phyloP scores from a whole-genome alignment of 352 stramenopile genomes.

The Halophytophthora batemanensis region DNA sequence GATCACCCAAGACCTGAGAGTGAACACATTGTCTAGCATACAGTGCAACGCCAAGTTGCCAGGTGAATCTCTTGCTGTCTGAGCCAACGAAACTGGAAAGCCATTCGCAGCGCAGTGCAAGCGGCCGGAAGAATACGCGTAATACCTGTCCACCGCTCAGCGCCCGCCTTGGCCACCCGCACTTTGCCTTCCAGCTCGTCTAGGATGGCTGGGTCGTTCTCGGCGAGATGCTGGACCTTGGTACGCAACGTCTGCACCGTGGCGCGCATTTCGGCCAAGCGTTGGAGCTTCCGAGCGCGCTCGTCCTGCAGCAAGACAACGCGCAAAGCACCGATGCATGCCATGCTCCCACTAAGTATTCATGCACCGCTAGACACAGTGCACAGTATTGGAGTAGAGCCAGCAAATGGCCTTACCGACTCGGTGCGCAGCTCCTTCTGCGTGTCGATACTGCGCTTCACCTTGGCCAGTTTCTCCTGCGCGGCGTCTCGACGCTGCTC shows the following conservation, averaged over 20 bases:
- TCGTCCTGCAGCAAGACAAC: slow-evolving; percentile 51
- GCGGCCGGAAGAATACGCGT: too few species aligned
- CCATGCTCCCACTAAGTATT: too few species aligned
- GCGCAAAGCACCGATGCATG: too few species aligned
- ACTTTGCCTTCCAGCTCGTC: slow-evolving; percentile 61
- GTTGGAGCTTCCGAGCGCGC: slow-evolving; percentile 55
- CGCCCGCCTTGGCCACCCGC: slow-evolving; percentile 61
- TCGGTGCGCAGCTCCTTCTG: slow-evolving; percentile 51
- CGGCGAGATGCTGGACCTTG: slow-evolving; percentile 61
- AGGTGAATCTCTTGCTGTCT: slow-evolving; percentile 1
- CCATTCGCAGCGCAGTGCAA: not conserved
- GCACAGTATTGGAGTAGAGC: not conserved
- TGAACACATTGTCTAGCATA: slow-evolving; percentile 73
- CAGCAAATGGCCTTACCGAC: slow-evolving; percentile 35
- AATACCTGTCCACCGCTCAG: slow-evolving; percentile 81
- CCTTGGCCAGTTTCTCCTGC: slow-evolving; percentile 42
- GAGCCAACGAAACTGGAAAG: too few species aligned
- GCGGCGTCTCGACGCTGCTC: slow-evolving; percentile 42
- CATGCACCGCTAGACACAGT: too few species aligned
- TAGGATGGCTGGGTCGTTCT: slow-evolving; percentile 73
- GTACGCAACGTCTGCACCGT: slow-evolving; percentile 43
- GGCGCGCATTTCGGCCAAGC: slow-evolving; percentile 44
- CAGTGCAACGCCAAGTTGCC: not conserved
- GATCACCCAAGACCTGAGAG: slow-evolving; percentile 74
- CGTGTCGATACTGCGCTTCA: slow-evolving; percentile 45